A percentile compares a stretch with the other conserved stretches of the same genome.
Evolutionary conservation across 2,329 filamentous ascomycete genomes (phyloP).

Genomic region (Penicillium sp.): DNA sequence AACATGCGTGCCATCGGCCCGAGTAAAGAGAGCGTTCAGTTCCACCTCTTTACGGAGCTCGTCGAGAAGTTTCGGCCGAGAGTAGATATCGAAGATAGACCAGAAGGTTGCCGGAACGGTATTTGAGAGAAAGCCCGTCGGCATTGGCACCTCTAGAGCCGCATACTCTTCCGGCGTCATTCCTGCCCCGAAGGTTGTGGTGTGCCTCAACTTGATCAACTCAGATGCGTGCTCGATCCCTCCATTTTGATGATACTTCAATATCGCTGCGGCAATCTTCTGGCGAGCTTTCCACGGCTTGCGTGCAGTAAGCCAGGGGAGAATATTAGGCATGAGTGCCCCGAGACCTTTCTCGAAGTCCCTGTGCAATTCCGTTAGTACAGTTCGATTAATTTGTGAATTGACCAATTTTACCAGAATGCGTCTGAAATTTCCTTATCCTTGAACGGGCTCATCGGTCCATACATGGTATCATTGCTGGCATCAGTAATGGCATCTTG

Average conservation of each 20-base stretch:
- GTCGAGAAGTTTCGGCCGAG: slow-evolving; percentile 37
- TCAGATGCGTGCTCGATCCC: slow-evolving; percentile 38
- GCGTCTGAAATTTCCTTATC: slow-evolving; percentile 16
- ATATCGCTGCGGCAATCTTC: slow-evolving; percentile 35
- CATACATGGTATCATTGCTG: slow-evolving; percentile 30
- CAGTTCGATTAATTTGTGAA: not conserved
- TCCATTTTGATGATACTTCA: slow-evolving; percentile 41
- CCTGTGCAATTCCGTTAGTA: slow-evolving; percentile 19
- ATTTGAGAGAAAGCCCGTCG: slow-evolving; percentile 43
- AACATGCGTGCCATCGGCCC: slow-evolving; percentile 11
- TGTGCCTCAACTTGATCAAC: slow-evolving; percentile 19
- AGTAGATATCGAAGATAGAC: slow-evolving; percentile 46
- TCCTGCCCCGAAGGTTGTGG: slow-evolving; percentile 12
- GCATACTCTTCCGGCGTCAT: slow-evolving; percentile 23
- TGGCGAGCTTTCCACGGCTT: slow-evolving; percentile 40
- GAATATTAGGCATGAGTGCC: slow-evolving; percentile 29
- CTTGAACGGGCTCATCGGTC: slow-evolving; percentile 30
- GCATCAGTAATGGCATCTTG: slow-evolving; percentile 26
- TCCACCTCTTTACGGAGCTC: slow-evolving; percentile 44
- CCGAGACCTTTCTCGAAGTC: slow-evolving; percentile 40
- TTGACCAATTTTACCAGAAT: slow-evolving; percentile 19
- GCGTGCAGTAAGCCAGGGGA: slow-evolving; percentile 39
- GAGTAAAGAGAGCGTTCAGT: slow-evolving; percentile 24
- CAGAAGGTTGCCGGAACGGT: slow-evolving; percentile 48
- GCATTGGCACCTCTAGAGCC: slow-evolving; percentile 27